Evolutionary conservation across 768 basidiomycete genomes (phyloP), one percentile per base, ranked within the genome.

Genomic region (Leccinum arenicola): DNA sequence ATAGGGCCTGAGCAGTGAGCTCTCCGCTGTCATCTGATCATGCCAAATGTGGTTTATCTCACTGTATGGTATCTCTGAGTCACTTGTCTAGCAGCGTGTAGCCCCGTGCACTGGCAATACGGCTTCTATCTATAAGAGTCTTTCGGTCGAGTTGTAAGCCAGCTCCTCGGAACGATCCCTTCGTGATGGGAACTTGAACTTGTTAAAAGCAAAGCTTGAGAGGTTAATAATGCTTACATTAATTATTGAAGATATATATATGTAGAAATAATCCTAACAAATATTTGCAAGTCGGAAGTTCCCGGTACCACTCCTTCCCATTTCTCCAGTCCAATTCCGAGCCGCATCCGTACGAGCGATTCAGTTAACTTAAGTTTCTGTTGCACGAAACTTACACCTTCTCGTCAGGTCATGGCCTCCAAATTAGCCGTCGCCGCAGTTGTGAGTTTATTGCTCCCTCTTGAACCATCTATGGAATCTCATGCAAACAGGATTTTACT

Each of bases 391-490:
- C 52, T 56, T 25, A 60, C 19, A 35, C 3, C 48, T 38, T 54
- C 17, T 48, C n/a, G 12, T 58, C 53, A 72, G 73, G 61, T 61
- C 66, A 88, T 88, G 87, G 86, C 88, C 62, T 81, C 86, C 72
- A 89, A 86, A 84, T 83, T 81, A 80, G 83, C 85, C 62, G 78
- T 81, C 60, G 85, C 80, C 63, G 86, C 84, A 74, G 84, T 89
- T 61, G 84, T 84, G 66, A 75, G 83, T 68, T 60, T 53, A 56
- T 14, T 27, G 25, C 23, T 3, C 35, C 35, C 11, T 17, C 38
- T 57, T 25, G 4, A 45, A 49, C 6, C 10, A 23, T 43, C 14
- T 27, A 38, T 55, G 59, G n/a, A 64, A 57, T 50, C 54, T 23
- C 57, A 54, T 53, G 56, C 57, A 35, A 57, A 60, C 69, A 94